These are phyloP conservation scores for Phaeosphaeria sp. DNA, from an alignment of 2,329 filamentous ascomycete species.

Conservation along the genomic window DNA sequence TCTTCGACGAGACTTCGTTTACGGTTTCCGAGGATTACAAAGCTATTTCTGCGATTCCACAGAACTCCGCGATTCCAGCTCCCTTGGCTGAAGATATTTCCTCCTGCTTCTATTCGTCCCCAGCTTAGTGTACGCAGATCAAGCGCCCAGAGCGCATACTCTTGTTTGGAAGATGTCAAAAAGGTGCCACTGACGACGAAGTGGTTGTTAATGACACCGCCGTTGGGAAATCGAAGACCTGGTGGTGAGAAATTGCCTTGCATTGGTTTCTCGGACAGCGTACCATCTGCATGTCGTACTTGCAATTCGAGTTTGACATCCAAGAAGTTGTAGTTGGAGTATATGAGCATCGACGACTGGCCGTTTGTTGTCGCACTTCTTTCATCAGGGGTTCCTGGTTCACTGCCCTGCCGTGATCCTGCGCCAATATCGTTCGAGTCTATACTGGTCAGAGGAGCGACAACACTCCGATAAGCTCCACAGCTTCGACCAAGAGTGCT, in stretches of 20 bases:
- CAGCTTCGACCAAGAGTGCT: conserved; percentile 88
- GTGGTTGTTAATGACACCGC: conserved; percentile 91
- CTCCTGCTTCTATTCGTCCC: conserved; percentile 92
- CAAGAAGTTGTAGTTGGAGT: conserved; percentile 98
- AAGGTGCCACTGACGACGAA: conserved; percentile 98
- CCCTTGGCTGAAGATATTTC: conserved; percentile 92
- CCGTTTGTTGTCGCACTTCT: conserved; percentile 39
- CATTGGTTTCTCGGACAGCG: conserved; percentile 87
- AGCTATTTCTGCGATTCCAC: conserved; percentile 92
- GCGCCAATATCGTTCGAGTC: conserved; percentile 72
- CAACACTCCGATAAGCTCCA: conserved; percentile 94
- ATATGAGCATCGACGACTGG: conserved; percentile 83
- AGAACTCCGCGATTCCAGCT: conserved; percentile 97
- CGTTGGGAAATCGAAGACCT: conserved; percentile 92
- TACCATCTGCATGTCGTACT: conserved; percentile 82
- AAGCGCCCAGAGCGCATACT: conserved; percentile 95
- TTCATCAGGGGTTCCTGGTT: conserved; percentile 47
- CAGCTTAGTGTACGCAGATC: conserved; percentile 88
- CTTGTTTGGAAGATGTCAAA: conserved; percentile 95
- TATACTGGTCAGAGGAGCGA: conserved; percentile 77
- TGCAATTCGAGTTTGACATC: conserved; percentile 97
- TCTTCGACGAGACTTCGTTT: conserved; percentile 95
- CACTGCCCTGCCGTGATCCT: conserved; percentile 49
- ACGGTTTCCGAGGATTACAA: conserved; percentile 92
- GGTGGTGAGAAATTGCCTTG: conserved; percentile 84